A percentile compares a stretch with the other conserved stretches of the same genome.
Evolutionary conservation across 768 basidiomycete genomes (phyloP).

Genomic region (Boletus rex-veris): DNA sequence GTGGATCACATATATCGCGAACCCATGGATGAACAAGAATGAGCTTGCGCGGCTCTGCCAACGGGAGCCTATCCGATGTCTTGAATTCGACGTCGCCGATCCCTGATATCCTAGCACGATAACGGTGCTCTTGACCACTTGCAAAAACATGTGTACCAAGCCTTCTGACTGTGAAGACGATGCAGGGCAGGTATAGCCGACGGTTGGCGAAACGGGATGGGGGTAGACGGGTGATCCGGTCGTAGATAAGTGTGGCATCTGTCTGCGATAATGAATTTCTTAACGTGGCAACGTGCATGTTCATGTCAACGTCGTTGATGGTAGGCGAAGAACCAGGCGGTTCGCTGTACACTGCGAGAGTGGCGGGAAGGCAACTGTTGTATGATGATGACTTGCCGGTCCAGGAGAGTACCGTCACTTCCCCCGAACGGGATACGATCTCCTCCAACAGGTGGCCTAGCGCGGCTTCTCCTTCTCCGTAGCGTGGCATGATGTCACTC

Average conservation of each 20-base stretch:
- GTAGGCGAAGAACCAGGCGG: neutral
- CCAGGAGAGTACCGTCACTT: no score
- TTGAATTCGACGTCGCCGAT: no score
- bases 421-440: no score
- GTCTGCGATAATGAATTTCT: neutral
- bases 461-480: slow-evolving; percentile 6
- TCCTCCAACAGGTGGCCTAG: slow-evolving; percentile 3
- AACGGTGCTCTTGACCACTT: neutral
- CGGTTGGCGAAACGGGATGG: no score
- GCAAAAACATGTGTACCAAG: neutral
- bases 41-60: neutral
- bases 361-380: slow-evolving; percentile 1
- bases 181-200: neutral
- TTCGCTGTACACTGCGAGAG: neutral
- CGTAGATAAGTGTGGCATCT: neutral
- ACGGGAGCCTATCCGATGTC: no score
- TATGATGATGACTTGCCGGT: neutral
- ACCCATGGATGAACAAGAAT: neutral
- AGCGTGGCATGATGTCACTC: neutral
- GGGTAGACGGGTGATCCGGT: neutral
- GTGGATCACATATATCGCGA: neutral
- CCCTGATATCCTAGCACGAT: no score
- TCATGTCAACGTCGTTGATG: neutral
- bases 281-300: no score
- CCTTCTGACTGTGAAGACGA: neutral